Percentiles rank a stretch among this genome's conserved stretches.
Evolutionary conservation across 345 rosid species (phyloP).

Genomic region (Brassica nigra): DNA sequence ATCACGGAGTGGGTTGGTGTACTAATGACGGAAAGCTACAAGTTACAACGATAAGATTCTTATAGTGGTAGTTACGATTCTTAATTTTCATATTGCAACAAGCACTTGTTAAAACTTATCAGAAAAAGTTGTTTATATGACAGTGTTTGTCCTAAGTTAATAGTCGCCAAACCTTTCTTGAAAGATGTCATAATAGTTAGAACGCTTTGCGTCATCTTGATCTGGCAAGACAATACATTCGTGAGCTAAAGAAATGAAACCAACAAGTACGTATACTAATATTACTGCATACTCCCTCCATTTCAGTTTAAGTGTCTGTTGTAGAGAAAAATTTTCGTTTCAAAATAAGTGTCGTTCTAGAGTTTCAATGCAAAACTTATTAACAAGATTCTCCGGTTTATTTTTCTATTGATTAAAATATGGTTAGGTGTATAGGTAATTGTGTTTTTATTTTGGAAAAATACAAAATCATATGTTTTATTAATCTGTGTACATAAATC

Average conservation of each 20-base stretch:
- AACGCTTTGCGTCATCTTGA: not conserved
- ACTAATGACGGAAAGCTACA: conserved; percentile 31
- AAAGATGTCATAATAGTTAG: conserved; percentile 8
- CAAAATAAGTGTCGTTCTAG: too few relatives aligned
- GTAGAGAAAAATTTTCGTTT: too few relatives aligned
- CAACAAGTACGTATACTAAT: not conserved
- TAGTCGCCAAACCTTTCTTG: conserved; percentile 18
- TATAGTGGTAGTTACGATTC: conserved; percentile 20
- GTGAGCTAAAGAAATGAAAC: not conserved
- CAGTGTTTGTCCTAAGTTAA: conserved; percentile 1
- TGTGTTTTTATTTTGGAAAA: too few relatives aligned
- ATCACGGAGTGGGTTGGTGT: conserved; percentile 28
- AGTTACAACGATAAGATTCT: conserved; percentile 4
- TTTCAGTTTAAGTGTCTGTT: too few relatives aligned
- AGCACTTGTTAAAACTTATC: not conserved
- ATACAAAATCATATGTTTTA: too few relatives aligned
- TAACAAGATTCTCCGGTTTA: too few relatives aligned
- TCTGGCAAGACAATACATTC: conserved; percentile 6
- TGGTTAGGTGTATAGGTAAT: too few relatives aligned
- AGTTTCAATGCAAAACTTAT: too few relatives aligned
- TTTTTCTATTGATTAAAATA: too few relatives aligned
- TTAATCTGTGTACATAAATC: too few relatives aligned
- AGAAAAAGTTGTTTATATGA: not conserved
- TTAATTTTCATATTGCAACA: not conserved
- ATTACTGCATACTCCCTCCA: not conserved